A percentile compares a stretch with the other conserved stretches of the same genome.
These are phyloP conservation scores for Amanita muscaria DNA, from an alignment of 768 basidiomycete species.

Conservation along the genomic window DNA sequence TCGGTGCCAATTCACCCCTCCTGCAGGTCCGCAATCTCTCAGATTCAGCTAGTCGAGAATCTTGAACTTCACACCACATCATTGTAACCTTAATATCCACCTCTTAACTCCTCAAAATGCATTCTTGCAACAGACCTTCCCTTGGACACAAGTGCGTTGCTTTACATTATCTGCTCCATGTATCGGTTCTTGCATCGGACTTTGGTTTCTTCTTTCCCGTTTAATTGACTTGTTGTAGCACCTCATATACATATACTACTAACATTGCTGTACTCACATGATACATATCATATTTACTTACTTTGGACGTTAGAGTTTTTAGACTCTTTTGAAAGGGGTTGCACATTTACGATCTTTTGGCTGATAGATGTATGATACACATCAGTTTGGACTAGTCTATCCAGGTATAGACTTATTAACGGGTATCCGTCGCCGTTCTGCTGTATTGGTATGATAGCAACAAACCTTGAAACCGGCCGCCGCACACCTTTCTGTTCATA, in stretches of 20 bases:
- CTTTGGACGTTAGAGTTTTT: neutral
- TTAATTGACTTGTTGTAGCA: neutral
- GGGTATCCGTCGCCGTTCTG: too few species aligned
- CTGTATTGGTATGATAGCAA: too few species aligned
- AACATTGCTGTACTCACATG: neutral
- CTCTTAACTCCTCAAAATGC: neutral
- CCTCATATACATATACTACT: neutral
- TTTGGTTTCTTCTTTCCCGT: neutral
- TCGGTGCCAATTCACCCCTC: neutral
- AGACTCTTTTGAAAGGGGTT: neutral
- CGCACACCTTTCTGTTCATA: too few species aligned
- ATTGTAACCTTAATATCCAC: neutral
- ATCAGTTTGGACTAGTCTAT: too few species aligned
- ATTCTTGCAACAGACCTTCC: conserved; percentile 1
- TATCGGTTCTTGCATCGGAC: conserved; percentile 1
- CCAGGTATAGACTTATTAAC: too few species aligned
- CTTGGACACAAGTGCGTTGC: conserved; percentile 16
- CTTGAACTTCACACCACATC: too few species aligned
- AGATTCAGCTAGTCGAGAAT: conserved; percentile 27
- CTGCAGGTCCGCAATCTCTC: conserved; percentile 49
- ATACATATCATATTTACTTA: conserved; percentile 8
- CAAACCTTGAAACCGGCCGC: too few species aligned
- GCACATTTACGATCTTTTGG: too few species aligned
- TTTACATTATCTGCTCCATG: conserved; percentile 25
- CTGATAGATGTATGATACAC: too few species aligned